Base-by-base conservation (phyloP, 2,329 filamentous ascomycete genomes). In the Chaetomiaceae sp. region DNA sequence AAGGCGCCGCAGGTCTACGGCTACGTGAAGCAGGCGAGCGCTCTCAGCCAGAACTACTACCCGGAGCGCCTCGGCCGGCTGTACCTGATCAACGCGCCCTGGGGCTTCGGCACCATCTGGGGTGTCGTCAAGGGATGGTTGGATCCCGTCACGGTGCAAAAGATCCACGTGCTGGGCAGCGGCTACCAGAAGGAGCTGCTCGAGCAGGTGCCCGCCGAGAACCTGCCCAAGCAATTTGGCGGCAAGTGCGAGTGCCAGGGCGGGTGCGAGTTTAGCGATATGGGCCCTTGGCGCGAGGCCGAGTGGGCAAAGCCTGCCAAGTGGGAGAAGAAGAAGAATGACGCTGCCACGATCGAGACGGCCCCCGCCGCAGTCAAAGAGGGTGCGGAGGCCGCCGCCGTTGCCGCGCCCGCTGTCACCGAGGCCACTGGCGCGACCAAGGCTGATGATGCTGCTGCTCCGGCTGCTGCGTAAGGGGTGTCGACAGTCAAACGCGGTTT, bases 41-140 rank as follows among this genome's bases (percentile, higher is more conserved):
- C 77, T 69, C 89, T 99, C 74, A 95, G 89, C 60, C 94, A 97
- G 75, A 96, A 97, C 81, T 95, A 97, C 83, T 99, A 99, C 76
- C 94, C 94, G 7, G 94, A 99, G 80, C 89, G 94, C 55, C 80
- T 99, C 55, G 94, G 94, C 66, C 91, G 90, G 74, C 80, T 99
- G 68, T 99, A 96, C 80, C 76, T 99, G 64, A 96, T 99, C 84
- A 99, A 99, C 74, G 89, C 92, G 3, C 90, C 90, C 18, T 97
- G 91, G 91, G 91, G 91, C 23, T 97, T 97, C 79, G 86, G 86
- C 57, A 80, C 81, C 62, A 87, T 90, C 58, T 99, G 94, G 80
- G 79, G 75, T 68, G 80, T 95, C 53, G 82, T 97, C 72, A 96
- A 95, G 80, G 84, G 85, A 61, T 97, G 94, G 83, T 81, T 99